Percentiles rank a stretch among this genome's conserved stretches.
Conservation (phyloP, 2,329 filamentous ascomycete genomes). For the Pseudopyricularia cyperi region DNA sequence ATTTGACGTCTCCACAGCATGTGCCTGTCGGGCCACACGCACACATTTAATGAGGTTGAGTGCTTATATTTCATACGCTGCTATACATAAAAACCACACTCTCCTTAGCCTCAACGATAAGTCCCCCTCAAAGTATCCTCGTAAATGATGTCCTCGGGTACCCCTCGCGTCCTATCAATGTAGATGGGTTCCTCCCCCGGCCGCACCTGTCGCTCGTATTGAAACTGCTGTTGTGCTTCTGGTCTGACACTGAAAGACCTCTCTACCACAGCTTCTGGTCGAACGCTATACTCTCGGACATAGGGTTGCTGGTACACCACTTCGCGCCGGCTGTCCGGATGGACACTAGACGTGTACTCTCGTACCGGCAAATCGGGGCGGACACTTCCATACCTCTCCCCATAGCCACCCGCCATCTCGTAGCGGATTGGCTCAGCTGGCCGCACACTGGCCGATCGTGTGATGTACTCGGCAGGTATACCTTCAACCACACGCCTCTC, state of each 20-base stretch:
- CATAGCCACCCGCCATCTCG: conserved; percentile 12
- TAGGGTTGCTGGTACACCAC: conserved; percentile 13
- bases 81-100: no score
- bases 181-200: conserved; percentile 27
- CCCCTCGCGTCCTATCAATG: conserved; percentile 27
- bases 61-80: no score
- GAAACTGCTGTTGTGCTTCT: conserved; percentile 26
- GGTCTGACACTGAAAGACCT: conserved; percentile 28
- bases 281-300: conserved; percentile 17
- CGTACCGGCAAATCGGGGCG: conserved; percentile 35
- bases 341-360: conserved; percentile 32
- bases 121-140: conserved; percentile 16
- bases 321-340: conserved; percentile 24
- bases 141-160: conserved; percentile 30
- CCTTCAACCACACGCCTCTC: conserved; percentile 23
- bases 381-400: conserved; percentile 34
- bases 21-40: no score
- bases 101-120: conserved; percentile 5
- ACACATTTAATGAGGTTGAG: no score
- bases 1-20: neutral
- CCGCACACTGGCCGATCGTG: conserved; percentile 40
- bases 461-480: conserved; percentile 35
- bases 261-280: conserved; percentile 21
- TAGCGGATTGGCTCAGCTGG: conserved; percentile 24
- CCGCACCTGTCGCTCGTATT: conserved; percentile 24